Base-by-base conservation (phyloP, 495 filamentous ascomycete species). In the Penicillium angulare region DNA sequence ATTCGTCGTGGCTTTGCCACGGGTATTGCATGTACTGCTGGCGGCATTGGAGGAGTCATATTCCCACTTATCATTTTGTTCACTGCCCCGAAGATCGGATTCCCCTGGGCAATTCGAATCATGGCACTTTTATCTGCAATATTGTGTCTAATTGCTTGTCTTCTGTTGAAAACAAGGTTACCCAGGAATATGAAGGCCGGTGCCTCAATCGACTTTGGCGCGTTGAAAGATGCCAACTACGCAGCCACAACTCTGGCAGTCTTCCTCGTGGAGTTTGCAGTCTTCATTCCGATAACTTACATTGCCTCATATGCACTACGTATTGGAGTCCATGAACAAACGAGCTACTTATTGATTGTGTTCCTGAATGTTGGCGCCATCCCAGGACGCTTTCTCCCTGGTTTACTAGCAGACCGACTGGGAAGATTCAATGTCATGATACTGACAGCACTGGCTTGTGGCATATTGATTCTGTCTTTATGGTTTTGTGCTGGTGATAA, bases 401-500 rank as follows among this genome's bases (percentile, higher is more conserved):
- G 83, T 0, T 75, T 78, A 20, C 65, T 84, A 35, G 79, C 84
- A 5, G 83, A 87, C 52, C 73, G 66, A 20, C 56, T 84, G 2
- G 84, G 84, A 3, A 71, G 80, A 7, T 78, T 86, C 64, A 88
- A 88, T 52, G 77, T 81, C 0, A 72, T 87, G 27, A 73, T 86
- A 16, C 73, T 77, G 7, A 76, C 77, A 0, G 65, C 72, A 9
- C 56, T 73, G 10, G 53, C 90, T 5, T 96, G 89, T 66, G 64
- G 87, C 32, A 57, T 84, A 16, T 84, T 82, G 4, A 80, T 86
- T 27, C 71, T 92, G 13, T 85, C 75, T 15, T 60, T 97, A 15
- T 97, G 92, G 92, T 78, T 96, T n/a, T n/a, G n/a, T n/a, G n/a
- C n/a, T n/a, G n/a, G 45, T 0, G 31, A 46, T 7, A 74, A 75